These are phyloP conservation scores for Quercus lobata DNA, from an alignment of 331 rosid species.

Conservation along the genomic window DNA sequence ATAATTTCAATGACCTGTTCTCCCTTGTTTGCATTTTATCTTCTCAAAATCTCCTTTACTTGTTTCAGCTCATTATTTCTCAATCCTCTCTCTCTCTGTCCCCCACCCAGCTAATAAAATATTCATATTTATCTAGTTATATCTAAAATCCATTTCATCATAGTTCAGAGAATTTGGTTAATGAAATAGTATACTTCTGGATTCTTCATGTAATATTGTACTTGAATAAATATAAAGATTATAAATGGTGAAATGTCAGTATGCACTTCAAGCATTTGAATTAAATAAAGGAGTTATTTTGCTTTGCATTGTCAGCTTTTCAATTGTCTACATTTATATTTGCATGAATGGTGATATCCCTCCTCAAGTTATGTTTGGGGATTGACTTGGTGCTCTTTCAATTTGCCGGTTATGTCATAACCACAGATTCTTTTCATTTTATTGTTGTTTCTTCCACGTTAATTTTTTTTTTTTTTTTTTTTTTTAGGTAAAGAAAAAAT, in stretches of 20 bases:
- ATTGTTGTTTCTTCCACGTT: conserved; percentile 5
- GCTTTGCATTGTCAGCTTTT: conserved; percentile 1
- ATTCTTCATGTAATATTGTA: neutral
- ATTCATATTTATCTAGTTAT: neutral
- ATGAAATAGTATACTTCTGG: neutral
- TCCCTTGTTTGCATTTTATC: neutral
- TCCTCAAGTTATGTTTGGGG: neutral
- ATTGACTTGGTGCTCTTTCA: neutral
- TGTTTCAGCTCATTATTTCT: neutral
- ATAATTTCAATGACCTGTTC: neutral
- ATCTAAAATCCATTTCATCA: neutral
- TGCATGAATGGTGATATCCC: neutral
- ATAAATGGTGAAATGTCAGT: neutral
- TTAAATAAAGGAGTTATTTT: neutral
- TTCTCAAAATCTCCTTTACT: neutral
- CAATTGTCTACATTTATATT: neutral
- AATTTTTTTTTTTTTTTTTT: neutral
- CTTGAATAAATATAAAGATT: neutral
- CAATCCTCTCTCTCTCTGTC: neutral
- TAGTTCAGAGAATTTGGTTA: neutral
- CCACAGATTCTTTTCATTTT: neutral
- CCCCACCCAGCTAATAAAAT: neutral
- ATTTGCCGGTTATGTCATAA: conserved; percentile 3
- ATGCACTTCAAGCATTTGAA: neutral
- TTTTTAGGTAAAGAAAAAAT: too few species aligned